Evolutionary conservation across 2,329 filamentous ascomycete genomes (phyloP).

Genomic region (Hypoxylon sp.): DNA sequence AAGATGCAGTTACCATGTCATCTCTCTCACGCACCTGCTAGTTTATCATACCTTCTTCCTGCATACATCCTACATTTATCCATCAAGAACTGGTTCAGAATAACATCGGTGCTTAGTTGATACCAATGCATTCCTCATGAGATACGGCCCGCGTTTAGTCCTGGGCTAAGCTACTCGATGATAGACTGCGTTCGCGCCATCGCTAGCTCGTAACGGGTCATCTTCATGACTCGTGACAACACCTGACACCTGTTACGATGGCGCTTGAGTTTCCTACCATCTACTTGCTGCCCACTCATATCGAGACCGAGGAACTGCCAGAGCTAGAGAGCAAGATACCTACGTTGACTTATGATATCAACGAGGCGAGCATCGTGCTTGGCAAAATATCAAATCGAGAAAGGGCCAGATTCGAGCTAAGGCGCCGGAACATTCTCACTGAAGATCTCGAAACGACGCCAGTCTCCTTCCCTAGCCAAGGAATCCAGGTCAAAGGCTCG

Average conservation of each 20-base stretch:
- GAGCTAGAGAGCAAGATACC: slow-evolving; percentile 73
- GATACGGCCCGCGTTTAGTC: slow-evolving; percentile 2
- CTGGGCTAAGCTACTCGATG: neutral
- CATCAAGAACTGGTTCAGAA: neutral
- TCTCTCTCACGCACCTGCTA: no score
- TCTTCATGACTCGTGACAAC: slow-evolving; percentile 20
- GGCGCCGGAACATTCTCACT: slow-evolving; percentile 71
- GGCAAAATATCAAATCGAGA: slow-evolving; percentile 77
- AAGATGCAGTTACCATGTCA: neutral
- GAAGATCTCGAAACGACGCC: slow-evolving; percentile 56
- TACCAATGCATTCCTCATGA: neutral
- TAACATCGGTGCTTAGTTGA: neutral
- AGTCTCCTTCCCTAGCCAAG: slow-evolving; percentile 7
- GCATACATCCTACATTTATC: neutral
- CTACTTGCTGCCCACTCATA: slow-evolving; percentile 78
- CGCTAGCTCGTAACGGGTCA: no score
- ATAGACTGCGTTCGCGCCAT: neutral
- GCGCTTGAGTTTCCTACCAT: slow-evolving; percentile 68
- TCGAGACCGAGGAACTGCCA: slow-evolving; percentile 72
- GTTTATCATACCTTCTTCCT: no score
- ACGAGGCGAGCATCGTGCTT: slow-evolving; percentile 79
- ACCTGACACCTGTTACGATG: slow-evolving; percentile 43
- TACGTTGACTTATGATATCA: slow-evolving; percentile 75
- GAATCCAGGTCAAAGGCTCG: slow-evolving; percentile 8
- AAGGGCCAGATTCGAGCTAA: slow-evolving; percentile 82